Evolutionary conservation across 768 basidiomycete genomes (phyloP).

Genomic region (Russula brevipes): DNA sequence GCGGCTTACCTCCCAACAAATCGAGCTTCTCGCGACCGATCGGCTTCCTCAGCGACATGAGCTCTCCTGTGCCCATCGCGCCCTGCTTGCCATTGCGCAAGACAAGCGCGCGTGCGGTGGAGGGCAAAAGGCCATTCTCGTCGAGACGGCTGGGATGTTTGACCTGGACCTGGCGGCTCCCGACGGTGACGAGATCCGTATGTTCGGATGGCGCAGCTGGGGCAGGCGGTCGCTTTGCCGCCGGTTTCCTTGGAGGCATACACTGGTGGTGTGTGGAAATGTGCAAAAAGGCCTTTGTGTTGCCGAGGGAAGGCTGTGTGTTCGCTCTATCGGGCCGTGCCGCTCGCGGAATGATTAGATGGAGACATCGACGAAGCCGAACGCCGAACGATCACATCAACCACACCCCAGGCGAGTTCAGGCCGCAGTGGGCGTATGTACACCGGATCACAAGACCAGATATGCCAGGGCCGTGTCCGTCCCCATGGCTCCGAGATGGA

Average conservation of each 20-base stretch:
- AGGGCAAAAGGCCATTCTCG: slow-evolving; percentile 49
- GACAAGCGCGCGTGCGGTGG: slow-evolving; percentile 67
- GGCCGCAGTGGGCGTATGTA: background rate
- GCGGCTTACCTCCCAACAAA: slow-evolving; percentile 59
- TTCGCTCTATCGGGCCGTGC: background rate
- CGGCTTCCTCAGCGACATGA: slow-evolving; percentile 52
- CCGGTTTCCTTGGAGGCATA: slow-evolving; percentile 27
- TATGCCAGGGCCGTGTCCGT: background rate
- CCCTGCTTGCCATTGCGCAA: slow-evolving; percentile 74
- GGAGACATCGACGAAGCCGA: background rate
- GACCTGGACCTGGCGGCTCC: slow-evolving; percentile 47
- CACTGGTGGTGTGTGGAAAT: background rate
- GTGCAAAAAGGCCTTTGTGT: background rate
- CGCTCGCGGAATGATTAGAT: background rate
- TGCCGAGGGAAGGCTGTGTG: background rate
- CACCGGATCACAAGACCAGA: background rate
- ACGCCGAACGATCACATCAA: too few species aligned
- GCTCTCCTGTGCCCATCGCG: slow-evolving; percentile 62
- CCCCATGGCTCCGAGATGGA: background rate
- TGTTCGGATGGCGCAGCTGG: slow-evolving; percentile 12
- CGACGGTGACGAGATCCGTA: slow-evolving; percentile 47
- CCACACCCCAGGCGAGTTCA: background rate
- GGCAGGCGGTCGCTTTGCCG: background rate
- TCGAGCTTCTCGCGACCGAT: slow-evolving; percentile 78
- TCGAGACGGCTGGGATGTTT: slow-evolving; percentile 39